Conservation (phyloP, 805 yeast genomes). For the Wickerhamomyces queroliae region DNA sequence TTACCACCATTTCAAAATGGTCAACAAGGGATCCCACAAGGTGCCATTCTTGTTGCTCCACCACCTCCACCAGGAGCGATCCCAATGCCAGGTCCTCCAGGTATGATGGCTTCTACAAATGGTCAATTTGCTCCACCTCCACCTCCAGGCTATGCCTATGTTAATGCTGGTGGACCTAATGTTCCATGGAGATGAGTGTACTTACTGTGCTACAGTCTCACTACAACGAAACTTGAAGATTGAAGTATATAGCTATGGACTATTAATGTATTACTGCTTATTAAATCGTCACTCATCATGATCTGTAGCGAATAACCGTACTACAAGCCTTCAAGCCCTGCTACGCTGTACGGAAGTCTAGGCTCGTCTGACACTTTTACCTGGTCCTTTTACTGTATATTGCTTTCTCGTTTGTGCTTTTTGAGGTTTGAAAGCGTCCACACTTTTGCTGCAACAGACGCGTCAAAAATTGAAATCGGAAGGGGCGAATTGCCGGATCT, state of each 20-base stretch:
- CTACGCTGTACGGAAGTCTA: too few species aligned
- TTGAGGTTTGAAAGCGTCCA: too few species aligned
- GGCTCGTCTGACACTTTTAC: too few species aligned
- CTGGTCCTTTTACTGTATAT: too few species aligned
- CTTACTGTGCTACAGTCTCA: background rate
- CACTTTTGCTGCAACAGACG: too few species aligned
- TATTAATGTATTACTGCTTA: background rate
- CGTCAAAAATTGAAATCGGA: too few species aligned
- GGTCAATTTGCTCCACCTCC: constrained; percentile 17
- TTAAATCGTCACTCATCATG: too few species aligned
- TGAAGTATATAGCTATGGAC: background rate
- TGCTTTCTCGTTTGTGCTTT: too few species aligned
- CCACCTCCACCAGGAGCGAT: background rate
- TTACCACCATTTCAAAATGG: background rate
- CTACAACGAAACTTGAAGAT: background rate
- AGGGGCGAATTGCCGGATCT: too few species aligned
- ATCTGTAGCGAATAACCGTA: too few species aligned
- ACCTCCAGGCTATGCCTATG: constrained; percentile 31
- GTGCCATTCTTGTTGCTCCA: background rate
- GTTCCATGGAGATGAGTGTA: constrained; percentile 21
- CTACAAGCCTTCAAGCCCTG: too few species aligned
- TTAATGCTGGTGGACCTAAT: constrained; percentile 23
- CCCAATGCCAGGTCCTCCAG: constrained; percentile 3
- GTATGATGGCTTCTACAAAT: background rate
- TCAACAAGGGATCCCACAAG: background rate